A percentile compares a stretch with the other conserved stretches of the same genome.
phyloP scores from a whole-genome alignment of 2,329 filamentous ascomycete species.

The Nothomitra cinnamomea region DNA sequence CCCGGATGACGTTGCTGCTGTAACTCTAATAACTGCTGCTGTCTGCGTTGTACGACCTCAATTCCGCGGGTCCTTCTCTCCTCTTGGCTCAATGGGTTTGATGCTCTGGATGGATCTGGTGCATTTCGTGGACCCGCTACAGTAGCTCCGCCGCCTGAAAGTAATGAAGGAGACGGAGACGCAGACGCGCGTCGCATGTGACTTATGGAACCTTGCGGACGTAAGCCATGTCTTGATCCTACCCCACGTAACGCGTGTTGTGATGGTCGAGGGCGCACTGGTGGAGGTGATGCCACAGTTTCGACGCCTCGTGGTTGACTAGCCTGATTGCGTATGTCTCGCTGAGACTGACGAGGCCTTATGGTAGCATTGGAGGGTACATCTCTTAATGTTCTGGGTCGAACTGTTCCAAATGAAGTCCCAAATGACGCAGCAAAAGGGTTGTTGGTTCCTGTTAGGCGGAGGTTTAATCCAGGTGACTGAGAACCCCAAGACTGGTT shows the following conservation, averaged over 20 bases:
- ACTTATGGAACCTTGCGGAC: constrained; percentile 1
- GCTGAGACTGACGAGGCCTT: background rate
- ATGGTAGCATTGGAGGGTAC: constrained; percentile 2
- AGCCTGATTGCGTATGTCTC: background rate
- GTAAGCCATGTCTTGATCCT: background rate
- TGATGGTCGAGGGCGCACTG: background rate
- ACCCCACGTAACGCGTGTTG: background rate
- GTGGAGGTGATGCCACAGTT: background rate
- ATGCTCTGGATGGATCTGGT: background rate
- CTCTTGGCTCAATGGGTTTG: background rate
- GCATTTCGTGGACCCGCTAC: background rate
- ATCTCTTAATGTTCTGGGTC: background rate
- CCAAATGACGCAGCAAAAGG: constrained; percentile 3
- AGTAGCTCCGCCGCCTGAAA: background rate
- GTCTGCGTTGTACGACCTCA: constrained; percentile 2
- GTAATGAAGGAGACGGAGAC: background rate
- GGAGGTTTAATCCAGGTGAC: constrained; percentile 1
- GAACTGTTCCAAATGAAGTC: background rate
- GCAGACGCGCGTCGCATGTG: background rate
- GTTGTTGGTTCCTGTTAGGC: background rate
- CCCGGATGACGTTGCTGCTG: background rate
- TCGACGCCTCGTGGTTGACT: background rate
- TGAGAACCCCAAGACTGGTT: background rate
- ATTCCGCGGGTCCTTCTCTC: background rate
- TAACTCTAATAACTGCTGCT: background rate